Base-by-base conservation (phyloP, 345 rosid genomes). In the Corchorus olitorius region DNA sequence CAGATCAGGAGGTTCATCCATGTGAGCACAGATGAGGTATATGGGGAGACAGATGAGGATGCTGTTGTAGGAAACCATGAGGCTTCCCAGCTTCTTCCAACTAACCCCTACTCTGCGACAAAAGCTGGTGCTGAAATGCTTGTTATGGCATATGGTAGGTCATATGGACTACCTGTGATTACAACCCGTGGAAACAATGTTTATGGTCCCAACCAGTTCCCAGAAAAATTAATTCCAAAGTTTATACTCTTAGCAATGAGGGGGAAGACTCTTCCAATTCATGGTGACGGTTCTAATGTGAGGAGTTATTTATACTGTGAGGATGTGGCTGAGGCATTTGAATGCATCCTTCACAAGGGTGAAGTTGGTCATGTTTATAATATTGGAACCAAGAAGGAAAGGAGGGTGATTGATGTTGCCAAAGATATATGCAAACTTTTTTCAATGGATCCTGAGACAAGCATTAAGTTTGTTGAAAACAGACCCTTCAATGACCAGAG, bases 91-190 rank as follows among this genome's bases (percentile, higher is more conserved):
- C 90, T 93, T n/a, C 94, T 92, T n/a, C 98, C 98, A 0, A 93
- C 98, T 0, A 93, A 93, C 74, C 98, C 98, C 3, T 93, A 90
- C 86, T 93, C 98, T 65, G 97, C 98, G 1, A 91, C 98, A 0
- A 93, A 93, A 82, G 98, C 97, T 67, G 94, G 94, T 20, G 97
- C 97, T 1, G 97, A 92, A 78, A 93, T 93, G 98, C 98, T 93
- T 82, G 98, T 93, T 69, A 91, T 93, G 98, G 98, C 98, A 7
- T 93, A 92, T 79, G 98, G 97, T 9, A 80, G 98, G 78, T 92
- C 97, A 0, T 93, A 93, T 53, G 98, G 98, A 0, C 78, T 93
- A 55, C 98, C 98, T 72, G 98, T 93, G 70, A 93, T 93, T 43
- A 93, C 98, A 0, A 93, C 97, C 8, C 97, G 98, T 76, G 98